phyloP scores from a whole-genome alignment of 2,329 filamentous ascomycete genomes.

The Cyphellophora attinorum region DNA sequence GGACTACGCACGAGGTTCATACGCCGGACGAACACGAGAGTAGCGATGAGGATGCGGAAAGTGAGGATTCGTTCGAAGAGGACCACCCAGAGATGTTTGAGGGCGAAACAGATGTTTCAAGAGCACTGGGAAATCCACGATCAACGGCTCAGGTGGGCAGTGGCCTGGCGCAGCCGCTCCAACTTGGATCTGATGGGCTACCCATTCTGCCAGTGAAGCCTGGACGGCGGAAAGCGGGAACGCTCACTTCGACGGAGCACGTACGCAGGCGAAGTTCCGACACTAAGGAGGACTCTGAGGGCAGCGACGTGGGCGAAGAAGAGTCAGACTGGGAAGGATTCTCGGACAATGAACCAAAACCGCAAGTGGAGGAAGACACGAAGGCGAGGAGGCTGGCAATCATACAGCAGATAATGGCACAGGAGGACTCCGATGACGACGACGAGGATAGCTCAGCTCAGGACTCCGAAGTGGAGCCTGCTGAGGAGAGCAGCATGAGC shows the following conservation, averaged over 20 bases:
- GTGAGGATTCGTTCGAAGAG: slow-evolving; percentile 19
- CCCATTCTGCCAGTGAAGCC: slow-evolving; percentile 71
- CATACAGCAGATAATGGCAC: not conserved
- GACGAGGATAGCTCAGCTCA: slow-evolving; percentile 13
- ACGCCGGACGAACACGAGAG: slow-evolving; percentile 2
- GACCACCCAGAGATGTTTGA: slow-evolving; percentile 21
- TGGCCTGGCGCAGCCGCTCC: slow-evolving; percentile 78
- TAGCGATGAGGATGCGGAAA: slow-evolving; percentile 13
- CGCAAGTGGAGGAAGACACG: not conserved
- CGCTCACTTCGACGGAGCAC: too few relatives aligned
- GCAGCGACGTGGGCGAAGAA: not conserved
- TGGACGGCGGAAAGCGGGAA: too few relatives aligned
- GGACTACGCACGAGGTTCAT: slow-evolving; percentile 45
- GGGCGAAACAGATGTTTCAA: slow-evolving; percentile 1
- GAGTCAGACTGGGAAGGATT: not conserved
- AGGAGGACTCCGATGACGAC: slow-evolving; percentile 19
- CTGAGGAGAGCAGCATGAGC: slow-evolving; percentile 9
- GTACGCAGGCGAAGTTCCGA: too few relatives aligned
- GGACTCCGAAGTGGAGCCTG: slow-evolving; percentile 17
- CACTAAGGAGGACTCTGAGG: too few relatives aligned
- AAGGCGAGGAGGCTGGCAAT: not conserved
- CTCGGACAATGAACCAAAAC: not conserved
- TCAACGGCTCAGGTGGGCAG: slow-evolving; percentile 41
- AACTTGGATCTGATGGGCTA: slow-evolving; percentile 66
- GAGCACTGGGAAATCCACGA: not conserved